Evolutionary conservation across 2,329 filamentous ascomycete genomes (phyloP), one percentile per base, ranked within the genome.

Genomic region (Coniochaeta ligniaria): DNA sequence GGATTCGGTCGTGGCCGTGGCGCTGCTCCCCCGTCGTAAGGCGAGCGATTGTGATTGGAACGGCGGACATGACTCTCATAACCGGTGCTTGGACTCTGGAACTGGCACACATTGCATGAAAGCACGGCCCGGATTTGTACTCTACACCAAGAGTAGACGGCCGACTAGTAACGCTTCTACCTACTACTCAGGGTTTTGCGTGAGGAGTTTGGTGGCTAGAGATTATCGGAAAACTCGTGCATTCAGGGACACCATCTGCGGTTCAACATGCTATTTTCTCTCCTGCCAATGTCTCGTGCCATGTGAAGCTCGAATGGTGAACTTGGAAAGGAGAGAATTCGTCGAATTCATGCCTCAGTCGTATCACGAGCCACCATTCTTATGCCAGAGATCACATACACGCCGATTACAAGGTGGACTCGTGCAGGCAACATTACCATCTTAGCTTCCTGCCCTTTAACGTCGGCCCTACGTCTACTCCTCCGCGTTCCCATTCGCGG

Each of bases 1-100:
- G 91, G 90, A 74, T 90, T 89, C 77, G 92, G 92, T 76, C 91
- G 92, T 87, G 92, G 91, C 79, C 89, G 91, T 83, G 89, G 89
- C 74, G 86, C 80, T 74, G 83, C 89, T 80, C 86, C 89, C 75
- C 80, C 85, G 70, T 87, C 85, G 73, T 86, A 84, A 74, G 59
- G 58, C 35, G 28, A 52, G 62, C 64, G 62, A 65, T 67, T 57
- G 54, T 35, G 54, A 20, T 57, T 41, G 38, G 38, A 31, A 58
- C 35, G 36, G 56, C 56, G 56, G 56, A 45, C 28, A 58, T 58
- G 56, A 45, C 26, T 76, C 71, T 76, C 72, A 73, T 60, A 52
- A 52, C 61, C 62, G 59, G 28, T 63, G 62, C 63, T 65, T 60
- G 63, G 56, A 61, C 62, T 59, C 60, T 64, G 56, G 54, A 57